These are phyloP conservation scores for Saccharomyces hybrid DNA, from an alignment of 1,139 yeast species.

Conservation along the genomic window DNA sequence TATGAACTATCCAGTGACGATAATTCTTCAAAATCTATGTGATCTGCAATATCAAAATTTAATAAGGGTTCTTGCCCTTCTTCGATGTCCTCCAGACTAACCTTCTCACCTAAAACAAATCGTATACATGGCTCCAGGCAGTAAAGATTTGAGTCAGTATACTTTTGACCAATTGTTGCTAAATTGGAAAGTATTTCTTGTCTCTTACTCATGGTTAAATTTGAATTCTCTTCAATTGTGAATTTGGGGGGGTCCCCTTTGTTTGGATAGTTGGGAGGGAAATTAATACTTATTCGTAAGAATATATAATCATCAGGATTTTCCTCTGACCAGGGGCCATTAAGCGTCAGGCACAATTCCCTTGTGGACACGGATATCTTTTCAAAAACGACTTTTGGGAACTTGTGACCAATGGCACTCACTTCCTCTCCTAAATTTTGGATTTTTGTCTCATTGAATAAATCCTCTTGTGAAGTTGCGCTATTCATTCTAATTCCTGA, in stretches of 20 bases:
- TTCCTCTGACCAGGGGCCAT: conserved; percentile 59
- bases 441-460: conserved; percentile 42
- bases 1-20: conserved; percentile 29
- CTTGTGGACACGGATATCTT: conserved; percentile 85
- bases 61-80: conserved; percentile 22
- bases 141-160: conserved; percentile 50
- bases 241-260: conserved; percentile 48
- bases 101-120: conserved; percentile 72
- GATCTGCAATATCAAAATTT: conserved; percentile 27
- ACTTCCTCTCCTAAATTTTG: conserved; percentile 85
- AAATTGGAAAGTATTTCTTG: conserved; percentile 46
- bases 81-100: conserved; percentile 40
- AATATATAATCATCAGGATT: conserved; percentile 51
- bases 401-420: conserved; percentile 79
- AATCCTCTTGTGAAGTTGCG: conserved; percentile 32
- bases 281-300: conserved; percentile 55
- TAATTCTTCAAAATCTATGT: conserved; percentile 24
- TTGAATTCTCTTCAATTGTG: conserved; percentile 70
- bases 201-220: conserved; percentile 38
- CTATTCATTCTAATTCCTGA: conserved; percentile 67
- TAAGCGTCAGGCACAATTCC: conserved; percentile 59
- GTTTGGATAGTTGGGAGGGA: conserved; percentile 67
- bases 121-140: conserved; percentile 79
- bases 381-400: conserved; percentile 81
- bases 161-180: conserved; percentile 48